These are phyloP conservation scores for Castanea mollissima DNA, from an alignment of 306 rosid genomes.

Conservation along the genomic window DNA sequence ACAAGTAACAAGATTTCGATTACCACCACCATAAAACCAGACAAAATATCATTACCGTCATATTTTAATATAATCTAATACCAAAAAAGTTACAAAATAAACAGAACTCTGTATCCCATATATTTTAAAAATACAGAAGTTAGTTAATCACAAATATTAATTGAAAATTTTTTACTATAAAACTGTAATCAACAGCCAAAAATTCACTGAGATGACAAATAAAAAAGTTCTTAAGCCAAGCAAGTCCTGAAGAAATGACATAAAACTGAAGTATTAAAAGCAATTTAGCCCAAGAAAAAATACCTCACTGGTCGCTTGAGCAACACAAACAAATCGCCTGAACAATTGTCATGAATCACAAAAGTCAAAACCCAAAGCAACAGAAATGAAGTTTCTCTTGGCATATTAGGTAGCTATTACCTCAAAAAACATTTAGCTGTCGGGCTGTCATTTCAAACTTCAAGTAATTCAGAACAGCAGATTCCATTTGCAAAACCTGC, in stretches of 20 bases:
- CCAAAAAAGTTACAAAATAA: background rate
- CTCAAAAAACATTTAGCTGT: constrained; percentile 84
- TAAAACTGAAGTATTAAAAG: background rate
- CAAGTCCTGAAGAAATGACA: background rate
- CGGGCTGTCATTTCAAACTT: constrained; percentile 96
- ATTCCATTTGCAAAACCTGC: constrained; percentile 95
- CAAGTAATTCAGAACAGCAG: constrained; percentile 75
- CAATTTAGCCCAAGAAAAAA: background rate
- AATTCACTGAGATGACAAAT: background rate
- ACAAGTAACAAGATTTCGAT: constrained; percentile 3
- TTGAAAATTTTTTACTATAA: background rate
- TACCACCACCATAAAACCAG: background rate
- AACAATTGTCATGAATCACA: constrained; percentile 30
- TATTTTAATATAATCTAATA: background rate
- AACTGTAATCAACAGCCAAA: background rate
- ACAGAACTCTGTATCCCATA: background rate
- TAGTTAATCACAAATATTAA: background rate
- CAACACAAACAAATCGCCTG: constrained; percentile 51
- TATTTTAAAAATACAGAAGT: background rate
- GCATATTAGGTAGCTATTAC: constrained; percentile 28
- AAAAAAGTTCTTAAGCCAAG: background rate
- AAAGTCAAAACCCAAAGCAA: constrained; percentile 24
- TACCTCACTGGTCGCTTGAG: constrained; percentile 55
- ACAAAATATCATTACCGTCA: background rate
- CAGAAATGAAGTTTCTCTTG: background rate